Conservation (phyloP, 805 yeast species). For the Saturnispora serradocipensis region DNA sequence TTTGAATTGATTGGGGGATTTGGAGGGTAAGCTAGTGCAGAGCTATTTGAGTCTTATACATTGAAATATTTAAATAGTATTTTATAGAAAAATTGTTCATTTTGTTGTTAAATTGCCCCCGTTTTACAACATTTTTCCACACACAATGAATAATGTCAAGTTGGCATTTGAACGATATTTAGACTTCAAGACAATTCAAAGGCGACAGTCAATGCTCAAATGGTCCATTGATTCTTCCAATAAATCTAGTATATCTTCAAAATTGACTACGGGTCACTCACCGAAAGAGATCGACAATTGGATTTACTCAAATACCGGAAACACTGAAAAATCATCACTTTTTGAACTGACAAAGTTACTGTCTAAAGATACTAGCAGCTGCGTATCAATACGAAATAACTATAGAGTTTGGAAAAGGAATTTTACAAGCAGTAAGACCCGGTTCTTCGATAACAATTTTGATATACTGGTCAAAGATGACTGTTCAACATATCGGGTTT, state of each 20-base stretch:
- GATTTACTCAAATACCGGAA: not conserved
- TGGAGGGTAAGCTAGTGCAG: not conserved
- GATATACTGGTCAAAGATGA: constrained; percentile 14
- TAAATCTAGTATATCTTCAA: not conserved
- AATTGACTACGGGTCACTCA: not conserved
- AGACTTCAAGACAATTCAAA: constrained; percentile 18
- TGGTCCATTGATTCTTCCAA: constrained; percentile 20
- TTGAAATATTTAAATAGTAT: no score
- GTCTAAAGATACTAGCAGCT: not conserved
- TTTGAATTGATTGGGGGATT: not conserved
- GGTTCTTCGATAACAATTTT: constrained; percentile 21
- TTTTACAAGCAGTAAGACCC: constrained; percentile 17
- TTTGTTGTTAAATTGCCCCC: not conserved
- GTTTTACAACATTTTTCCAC: not conserved
- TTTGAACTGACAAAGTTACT: not conserved
- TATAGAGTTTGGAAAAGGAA: constrained; percentile 12
- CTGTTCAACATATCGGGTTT: constrained; percentile 2
- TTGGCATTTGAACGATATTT: constrained; percentile 21
- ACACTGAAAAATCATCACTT: not conserved
- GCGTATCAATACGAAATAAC: not conserved
- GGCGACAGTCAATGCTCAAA: constrained; percentile 21
- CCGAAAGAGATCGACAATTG: not conserved
- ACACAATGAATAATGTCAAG: constrained; percentile 20
- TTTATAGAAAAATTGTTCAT: not conserved
- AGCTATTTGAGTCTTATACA: not conserved